phyloP scores from a whole-genome alignment of 176 grass and related monocot species.

The Zoysia japonica region DNA sequence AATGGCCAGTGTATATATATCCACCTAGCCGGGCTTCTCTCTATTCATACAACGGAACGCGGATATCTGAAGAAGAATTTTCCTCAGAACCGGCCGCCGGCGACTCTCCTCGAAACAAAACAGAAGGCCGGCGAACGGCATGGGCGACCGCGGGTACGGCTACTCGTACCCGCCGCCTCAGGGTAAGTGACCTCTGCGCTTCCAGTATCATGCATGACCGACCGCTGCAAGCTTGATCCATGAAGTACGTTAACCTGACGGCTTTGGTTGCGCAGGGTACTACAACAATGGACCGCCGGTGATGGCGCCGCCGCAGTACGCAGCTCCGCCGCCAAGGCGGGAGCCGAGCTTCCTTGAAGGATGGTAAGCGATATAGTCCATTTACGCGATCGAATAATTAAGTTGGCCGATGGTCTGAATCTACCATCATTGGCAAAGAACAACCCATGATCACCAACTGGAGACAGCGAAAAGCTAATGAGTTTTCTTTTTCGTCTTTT shows the following conservation, averaged over 20 bases:
- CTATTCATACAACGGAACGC: neutral
- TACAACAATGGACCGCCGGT: constrained; percentile 64
- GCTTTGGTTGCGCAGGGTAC: constrained; percentile 35
- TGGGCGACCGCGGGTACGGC: constrained; percentile 46
- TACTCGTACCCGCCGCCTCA: constrained; percentile 50
- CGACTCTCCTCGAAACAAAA: too few relatives aligned
- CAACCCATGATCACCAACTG: too few relatives aligned
- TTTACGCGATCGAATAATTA: neutral
- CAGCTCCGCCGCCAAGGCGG: constrained; percentile 51
- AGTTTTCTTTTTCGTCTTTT: neutral
- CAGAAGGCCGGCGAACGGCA: neutral
- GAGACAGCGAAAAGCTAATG: neutral
- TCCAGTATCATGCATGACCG: neutral
- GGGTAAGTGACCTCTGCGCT: constrained; percentile 15
- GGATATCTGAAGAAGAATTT: neutral
- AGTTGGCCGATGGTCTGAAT: neutral
- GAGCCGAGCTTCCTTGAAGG: constrained; percentile 63
- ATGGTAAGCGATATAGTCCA: constrained; percentile 30
- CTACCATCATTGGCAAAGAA: neutral
- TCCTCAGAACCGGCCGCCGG: neutral
- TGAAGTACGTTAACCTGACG: neutral
- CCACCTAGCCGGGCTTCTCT: neutral
- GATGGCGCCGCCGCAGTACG: constrained; percentile 62
- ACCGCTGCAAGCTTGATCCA: neutral
- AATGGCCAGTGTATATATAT: neutral